A percentile compares a stretch with the other conserved stretches of the same genome.
phyloP scores from a whole-genome alignment of 2,329 filamentous ascomycete species.

The Paramyrothecium roridum region DNA sequence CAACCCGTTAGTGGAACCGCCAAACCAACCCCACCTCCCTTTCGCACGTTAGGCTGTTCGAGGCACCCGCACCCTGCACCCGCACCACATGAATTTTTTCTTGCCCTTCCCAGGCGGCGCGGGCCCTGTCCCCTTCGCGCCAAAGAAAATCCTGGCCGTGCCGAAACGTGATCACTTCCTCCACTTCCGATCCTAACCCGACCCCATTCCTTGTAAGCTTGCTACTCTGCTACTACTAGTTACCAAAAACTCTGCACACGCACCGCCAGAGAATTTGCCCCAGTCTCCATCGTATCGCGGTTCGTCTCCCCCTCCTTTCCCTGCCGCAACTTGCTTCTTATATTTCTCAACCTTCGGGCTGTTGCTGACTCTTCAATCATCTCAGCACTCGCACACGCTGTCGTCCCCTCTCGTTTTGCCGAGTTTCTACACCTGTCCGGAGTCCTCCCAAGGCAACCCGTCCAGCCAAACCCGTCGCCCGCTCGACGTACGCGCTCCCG shows the following conservation, averaged over 20 bases:
- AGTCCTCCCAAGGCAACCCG: no score
- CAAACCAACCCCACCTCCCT: constrained; percentile 7
- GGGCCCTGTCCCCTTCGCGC: not conserved
- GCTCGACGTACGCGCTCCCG: no score
- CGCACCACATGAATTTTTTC: constrained; percentile 1
- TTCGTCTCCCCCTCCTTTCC: constrained; percentile 1
- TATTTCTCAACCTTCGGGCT: constrained; percentile 2
- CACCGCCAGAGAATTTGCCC: not conserved
- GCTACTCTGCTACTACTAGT: not conserved
- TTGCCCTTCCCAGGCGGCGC: not conserved
- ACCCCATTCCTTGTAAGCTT: not conserved
- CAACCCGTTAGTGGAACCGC: not conserved
- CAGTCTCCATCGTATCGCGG: not conserved
- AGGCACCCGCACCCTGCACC: not conserved
- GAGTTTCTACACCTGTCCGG: no score
- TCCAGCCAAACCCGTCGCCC: no score
- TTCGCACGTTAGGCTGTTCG: constrained; percentile 7
- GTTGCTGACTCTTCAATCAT: not conserved
- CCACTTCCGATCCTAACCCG: constrained; percentile 6
- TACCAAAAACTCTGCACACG: not conserved
- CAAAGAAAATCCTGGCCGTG: not conserved
- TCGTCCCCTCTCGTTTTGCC: constrained; percentile 3
- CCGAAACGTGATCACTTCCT: constrained; percentile 2
- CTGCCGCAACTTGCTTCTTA: constrained; percentile 1
- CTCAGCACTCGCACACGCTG: constrained; percentile 11